Conservation (phyloP, 2,329 filamentous ascomycete species). For the Colletotrichum simmondsii region DNA sequence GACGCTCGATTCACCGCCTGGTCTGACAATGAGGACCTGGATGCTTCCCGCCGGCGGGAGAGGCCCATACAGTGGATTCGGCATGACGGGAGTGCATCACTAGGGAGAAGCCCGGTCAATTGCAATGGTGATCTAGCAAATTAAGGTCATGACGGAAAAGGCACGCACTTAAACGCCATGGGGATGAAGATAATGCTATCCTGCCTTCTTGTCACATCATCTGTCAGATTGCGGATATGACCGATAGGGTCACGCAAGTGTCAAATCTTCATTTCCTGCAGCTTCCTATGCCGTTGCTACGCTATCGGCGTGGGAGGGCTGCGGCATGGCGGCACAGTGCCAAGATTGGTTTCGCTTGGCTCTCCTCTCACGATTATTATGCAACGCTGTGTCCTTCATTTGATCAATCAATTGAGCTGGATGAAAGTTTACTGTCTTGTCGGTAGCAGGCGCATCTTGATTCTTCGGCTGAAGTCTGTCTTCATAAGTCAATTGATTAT, state of each 20-base stretch:
- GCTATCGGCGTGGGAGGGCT: not conserved
- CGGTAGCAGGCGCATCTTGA: not conserved
- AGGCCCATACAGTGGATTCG: not conserved
- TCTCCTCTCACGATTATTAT: not conserved
- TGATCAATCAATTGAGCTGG: not conserved
- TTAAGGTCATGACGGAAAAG: not conserved
- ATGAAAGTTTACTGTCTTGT: not conserved
- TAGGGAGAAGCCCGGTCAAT: not conserved
- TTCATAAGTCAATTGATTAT: not conserved
- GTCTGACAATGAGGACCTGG: not conserved
- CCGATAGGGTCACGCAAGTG: not conserved
- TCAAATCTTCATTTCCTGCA: not conserved
- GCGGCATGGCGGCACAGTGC: not conserved
- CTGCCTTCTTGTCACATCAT: not conserved
- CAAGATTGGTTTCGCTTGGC: not conserved
- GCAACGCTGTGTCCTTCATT: not conserved
- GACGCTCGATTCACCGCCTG: not conserved
- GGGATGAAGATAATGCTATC: not conserved
- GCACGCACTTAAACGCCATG: not conserved
- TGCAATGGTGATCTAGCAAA: not conserved
- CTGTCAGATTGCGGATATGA: not conserved
- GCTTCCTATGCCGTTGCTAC: not conserved
- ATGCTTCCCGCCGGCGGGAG: not conserved
- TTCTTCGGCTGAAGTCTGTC: not conserved
- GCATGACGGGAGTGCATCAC: not conserved